phyloP scores from a whole-genome alignment of 257 asterid genomes.

The Nicotiana benthamiana region DNA sequence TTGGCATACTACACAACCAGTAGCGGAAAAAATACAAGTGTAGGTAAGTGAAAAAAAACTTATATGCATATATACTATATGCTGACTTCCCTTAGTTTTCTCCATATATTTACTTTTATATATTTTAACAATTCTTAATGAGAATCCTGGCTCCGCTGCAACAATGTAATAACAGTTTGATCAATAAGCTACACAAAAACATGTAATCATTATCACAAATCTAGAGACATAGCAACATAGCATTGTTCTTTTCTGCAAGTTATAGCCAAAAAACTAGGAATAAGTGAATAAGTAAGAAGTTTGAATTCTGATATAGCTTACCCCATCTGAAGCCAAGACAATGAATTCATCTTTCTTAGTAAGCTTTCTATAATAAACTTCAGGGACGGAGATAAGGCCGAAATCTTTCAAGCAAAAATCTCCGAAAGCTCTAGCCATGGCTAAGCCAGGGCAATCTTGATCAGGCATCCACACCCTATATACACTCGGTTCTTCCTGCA shows the following conservation, averaged over 20 bases:
- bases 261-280: not conserved
- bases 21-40: too few species aligned
- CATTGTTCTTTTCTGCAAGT: not conserved
- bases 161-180: not conserved
- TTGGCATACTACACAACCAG: not conserved
- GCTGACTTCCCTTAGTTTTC: too few species aligned
- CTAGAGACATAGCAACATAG: not conserved
- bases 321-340: conserved; percentile 91
- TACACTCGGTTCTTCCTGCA: conserved; percentile 71
- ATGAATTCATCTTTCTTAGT: conserved; percentile 61
- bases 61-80: too few species aligned
- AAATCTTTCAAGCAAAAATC: conserved; percentile 79
- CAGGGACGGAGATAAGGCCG: conserved; percentile 70
- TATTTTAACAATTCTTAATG: too few species aligned
- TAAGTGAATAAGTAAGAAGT: not conserved
- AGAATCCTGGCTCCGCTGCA: too few species aligned
- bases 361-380: conserved; percentile 50
- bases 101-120: too few species aligned
- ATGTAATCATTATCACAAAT: not conserved
- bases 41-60: too few species aligned
- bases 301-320: conserved; percentile 18
- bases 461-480: conserved; percentile 88
- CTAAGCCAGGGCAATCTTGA: conserved; percentile 87
- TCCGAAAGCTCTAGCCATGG: conserved; percentile 91
- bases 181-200: not conserved